These are phyloP conservation scores for Boletus semigastroideus DNA, from an alignment of 1,284 basidiomycete species.

Conservation along the genomic window DNA sequence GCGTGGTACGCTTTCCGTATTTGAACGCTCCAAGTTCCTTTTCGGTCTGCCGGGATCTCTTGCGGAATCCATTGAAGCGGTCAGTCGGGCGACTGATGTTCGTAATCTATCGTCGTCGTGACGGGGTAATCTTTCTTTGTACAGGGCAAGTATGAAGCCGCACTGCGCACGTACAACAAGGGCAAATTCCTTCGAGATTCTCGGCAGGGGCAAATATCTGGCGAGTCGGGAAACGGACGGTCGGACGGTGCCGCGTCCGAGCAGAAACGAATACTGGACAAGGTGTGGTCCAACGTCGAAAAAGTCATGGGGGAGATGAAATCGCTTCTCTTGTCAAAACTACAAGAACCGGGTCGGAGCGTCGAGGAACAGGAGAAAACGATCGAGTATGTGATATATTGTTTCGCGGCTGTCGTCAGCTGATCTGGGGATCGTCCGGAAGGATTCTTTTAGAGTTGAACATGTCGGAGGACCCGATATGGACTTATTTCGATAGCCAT, in stretches of 20 bases:
- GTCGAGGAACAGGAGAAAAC: slow-evolving; percentile 97
- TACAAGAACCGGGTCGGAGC: slow-evolving; percentile 76
- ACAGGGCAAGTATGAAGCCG: slow-evolving; percentile 90
- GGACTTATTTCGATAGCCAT: slow-evolving; percentile 93
- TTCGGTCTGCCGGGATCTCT: slow-evolving; percentile 95
- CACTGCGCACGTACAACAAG: slow-evolving; percentile 96
- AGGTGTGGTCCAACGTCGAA: slow-evolving; percentile 96
- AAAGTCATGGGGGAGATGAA: slow-evolving; percentile 94
- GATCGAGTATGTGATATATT: slow-evolving; percentile 71
- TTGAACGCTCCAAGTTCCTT: slow-evolving; percentile 97
- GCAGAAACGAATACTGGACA: slow-evolving; percentile 91
- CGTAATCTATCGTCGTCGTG: not conserved
- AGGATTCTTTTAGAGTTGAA: slow-evolving; percentile 87
- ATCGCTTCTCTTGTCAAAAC: slow-evolving; percentile 68
- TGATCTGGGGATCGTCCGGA: slow-evolving; percentile 4
- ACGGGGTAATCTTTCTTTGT: not conserved
- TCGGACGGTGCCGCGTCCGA: slow-evolving; percentile 63
- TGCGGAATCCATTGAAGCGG: slow-evolving; percentile 87
- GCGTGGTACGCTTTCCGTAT: slow-evolving; percentile 90
- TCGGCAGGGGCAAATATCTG: slow-evolving; percentile 79
- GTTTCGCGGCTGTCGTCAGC: not conserved
- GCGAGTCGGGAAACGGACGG: slow-evolving; percentile 55
- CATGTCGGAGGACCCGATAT: slow-evolving; percentile 82
- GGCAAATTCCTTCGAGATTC: slow-evolving; percentile 90
- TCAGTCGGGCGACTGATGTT: slow-evolving; percentile 38